phyloP scores from a whole-genome alignment of 2,329 filamentous ascomycete species.

The Beauveria sp. region DNA sequence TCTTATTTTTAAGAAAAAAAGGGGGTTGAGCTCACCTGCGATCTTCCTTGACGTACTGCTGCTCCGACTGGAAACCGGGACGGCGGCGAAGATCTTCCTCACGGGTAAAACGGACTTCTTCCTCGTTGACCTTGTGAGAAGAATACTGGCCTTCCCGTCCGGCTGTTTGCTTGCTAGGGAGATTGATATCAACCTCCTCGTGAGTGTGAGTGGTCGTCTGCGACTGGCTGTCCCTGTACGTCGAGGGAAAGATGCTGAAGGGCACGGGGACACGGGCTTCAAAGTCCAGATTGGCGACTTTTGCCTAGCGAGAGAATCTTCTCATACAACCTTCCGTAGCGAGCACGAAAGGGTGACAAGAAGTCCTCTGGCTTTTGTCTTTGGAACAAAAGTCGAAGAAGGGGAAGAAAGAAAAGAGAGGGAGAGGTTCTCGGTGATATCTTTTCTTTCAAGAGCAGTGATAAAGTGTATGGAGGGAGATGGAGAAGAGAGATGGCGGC shows the following conservation, averaged over 20 bases:
- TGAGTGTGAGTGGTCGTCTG: slow-evolving; percentile 57
- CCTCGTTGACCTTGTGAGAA: slow-evolving; percentile 66
- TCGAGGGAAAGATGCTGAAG: slow-evolving; percentile 99
- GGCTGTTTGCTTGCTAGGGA: slow-evolving; percentile 65
- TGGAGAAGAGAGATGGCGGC: slow-evolving; percentile 26
- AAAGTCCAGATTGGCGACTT: slow-evolving; percentile 99
- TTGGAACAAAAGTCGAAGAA: slow-evolving; percentile 45
- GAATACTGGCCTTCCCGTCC: slow-evolving; percentile 97
- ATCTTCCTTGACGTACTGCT: slow-evolving; percentile 44
- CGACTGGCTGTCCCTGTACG: slow-evolving; percentile 65
- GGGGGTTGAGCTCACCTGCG: slow-evolving; percentile 38
- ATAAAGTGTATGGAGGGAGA: slow-evolving; percentile 29
- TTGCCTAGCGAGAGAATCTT: slow-evolving; percentile 59
- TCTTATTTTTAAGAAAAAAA: no score
- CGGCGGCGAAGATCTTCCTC: slow-evolving; percentile 70
- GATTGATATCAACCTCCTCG: slow-evolving; percentile 84
- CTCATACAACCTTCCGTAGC: slow-evolving; percentile 55
- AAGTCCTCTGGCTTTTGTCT: slow-evolving; percentile 59
- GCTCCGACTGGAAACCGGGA: slow-evolving; percentile 55
- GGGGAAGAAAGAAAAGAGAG: slow-evolving; percentile 26
- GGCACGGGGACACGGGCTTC: slow-evolving; percentile 98
- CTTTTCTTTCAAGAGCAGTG: slow-evolving; percentile 24
- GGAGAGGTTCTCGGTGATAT: slow-evolving; percentile 24
- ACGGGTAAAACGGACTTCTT: slow-evolving; percentile 76
- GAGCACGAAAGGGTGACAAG: slow-evolving; percentile 61